Conservation (phyloP, 345 rosid species). For the Moricandia moricandioides region DNA sequence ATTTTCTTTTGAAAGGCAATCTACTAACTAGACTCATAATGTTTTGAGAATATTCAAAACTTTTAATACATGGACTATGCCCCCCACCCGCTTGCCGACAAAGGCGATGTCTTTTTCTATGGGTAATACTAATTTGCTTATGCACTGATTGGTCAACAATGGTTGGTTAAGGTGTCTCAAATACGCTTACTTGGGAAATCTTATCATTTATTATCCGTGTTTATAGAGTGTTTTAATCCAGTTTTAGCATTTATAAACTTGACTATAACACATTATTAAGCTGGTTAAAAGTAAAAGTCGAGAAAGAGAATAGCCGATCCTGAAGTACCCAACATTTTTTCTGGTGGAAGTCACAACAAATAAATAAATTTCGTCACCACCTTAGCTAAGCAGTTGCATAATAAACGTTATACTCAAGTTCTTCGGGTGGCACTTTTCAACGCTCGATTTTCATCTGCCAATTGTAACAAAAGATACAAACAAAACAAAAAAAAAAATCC, state of each 20-base stretch:
- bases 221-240: not conserved
- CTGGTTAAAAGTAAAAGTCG: not conserved
- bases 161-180: not conserved
- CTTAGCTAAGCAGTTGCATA: not conserved
- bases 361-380: not conserved
- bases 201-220: not conserved
- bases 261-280: not conserved
- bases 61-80: not conserved
- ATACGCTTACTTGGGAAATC: no score
- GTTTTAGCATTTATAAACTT: not conserved
- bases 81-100: constrained; percentile 13
- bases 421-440: not conserved
- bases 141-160: not conserved
- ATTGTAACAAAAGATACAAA: not conserved
- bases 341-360: not conserved
- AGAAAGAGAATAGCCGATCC: not conserved
- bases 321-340: not conserved
- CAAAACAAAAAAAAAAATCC: not conserved
- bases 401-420: not conserved
- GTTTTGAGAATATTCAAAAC: not conserved
- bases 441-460: not conserved
- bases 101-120: not conserved
- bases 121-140: not conserved
- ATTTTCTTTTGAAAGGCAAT: not conserved
- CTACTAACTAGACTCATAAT: not conserved